phyloP scores from a whole-genome alignment of 305 asterid genomes.

The Galium porrigens region DNA sequence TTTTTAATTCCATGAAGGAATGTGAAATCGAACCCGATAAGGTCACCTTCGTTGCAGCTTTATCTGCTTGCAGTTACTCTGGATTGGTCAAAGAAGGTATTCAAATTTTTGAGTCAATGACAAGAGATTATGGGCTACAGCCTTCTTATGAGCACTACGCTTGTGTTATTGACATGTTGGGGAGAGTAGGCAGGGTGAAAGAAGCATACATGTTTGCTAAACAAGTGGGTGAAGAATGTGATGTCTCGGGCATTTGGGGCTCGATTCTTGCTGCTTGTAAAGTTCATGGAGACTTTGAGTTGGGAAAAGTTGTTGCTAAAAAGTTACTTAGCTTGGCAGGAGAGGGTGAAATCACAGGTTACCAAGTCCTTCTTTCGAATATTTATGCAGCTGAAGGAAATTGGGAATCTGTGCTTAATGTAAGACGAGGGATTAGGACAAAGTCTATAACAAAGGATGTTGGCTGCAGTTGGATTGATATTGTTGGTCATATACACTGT shows the following conservation, averaged over 20 bases:
- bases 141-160: conserved; percentile 60
- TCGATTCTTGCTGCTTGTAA: conserved; percentile 72
- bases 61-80: conserved; percentile 65
- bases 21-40: conserved; percentile 35
- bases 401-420: conserved; percentile 49
- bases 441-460: conserved; percentile 63
- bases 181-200: conserved; percentile 65
- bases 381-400: conserved; percentile 72
- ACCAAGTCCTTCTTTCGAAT: conserved; percentile 69
- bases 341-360: conserved; percentile 34
- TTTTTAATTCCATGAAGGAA: conserved; percentile 41
- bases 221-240: conserved; percentile 40
- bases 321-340: conserved; percentile 50
- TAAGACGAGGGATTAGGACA: conserved; percentile 48
- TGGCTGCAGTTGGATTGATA: conserved; percentile 84
- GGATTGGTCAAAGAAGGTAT: conserved; percentile 60
- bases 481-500: conserved; percentile 34
- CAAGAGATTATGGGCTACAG: conserved; percentile 32
- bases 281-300: conserved; percentile 46
- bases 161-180: conserved; percentile 72
- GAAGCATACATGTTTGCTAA: conserved; percentile 59
- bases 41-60: conserved; percentile 43
- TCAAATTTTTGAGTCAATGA: conserved; percentile 49
- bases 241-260: conserved; percentile 60
- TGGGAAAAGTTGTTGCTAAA: conserved; percentile 61